A percentile compares a stretch with the other conserved stretches of the same genome.
phyloP scores from a whole-genome alignment of 352 stramenopile species.

The Phytopythium ostracodes region DNA sequence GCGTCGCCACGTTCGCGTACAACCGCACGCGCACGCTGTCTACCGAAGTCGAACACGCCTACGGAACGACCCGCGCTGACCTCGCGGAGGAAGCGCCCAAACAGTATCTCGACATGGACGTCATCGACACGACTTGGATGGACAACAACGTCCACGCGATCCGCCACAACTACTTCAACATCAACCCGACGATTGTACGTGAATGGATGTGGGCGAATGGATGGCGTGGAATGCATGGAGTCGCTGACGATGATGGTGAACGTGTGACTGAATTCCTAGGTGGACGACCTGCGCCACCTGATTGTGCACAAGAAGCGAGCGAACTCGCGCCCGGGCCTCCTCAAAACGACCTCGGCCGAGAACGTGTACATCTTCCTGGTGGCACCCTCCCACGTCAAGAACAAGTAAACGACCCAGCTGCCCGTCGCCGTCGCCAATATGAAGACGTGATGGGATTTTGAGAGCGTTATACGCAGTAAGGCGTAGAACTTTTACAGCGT shows the following conservation, averaged over 20 bases:
- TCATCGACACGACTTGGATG: conserved; percentile 87
- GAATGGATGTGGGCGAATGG: neutral
- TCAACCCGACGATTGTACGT: conserved; percentile 79
- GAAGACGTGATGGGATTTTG: too few species aligned
- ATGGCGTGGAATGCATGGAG: too few species aligned
- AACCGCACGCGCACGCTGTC: conserved; percentile 26
- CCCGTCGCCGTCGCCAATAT: neutral
- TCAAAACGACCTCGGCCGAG: conserved; percentile 51
- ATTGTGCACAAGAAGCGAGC: conserved; percentile 58
- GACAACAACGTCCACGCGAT: conserved; percentile 84
- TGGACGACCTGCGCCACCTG: conserved; percentile 64
- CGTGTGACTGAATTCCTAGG: conserved; percentile 10
- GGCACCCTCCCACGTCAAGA: conserved; percentile 60
- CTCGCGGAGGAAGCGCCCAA: conserved; percentile 14
- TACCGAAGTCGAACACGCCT: conserved; percentile 15
- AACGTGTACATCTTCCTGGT: conserved; percentile 81
- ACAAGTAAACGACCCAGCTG: conserved; percentile 29
- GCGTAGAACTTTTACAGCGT: too few species aligned
- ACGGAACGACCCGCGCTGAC: conserved; percentile 18
- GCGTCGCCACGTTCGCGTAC: conserved; percentile 52
- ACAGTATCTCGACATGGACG: conserved; percentile 77
- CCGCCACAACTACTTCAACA: conserved; percentile 84
- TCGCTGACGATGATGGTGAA: neutral
- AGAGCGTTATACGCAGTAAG: too few species aligned
- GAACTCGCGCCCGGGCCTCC: conserved; percentile 37